These are phyloP conservation scores for Omphalotus olearius DNA, from an alignment of 1,284 basidiomycete genomes.

Conservation along the genomic window DNA sequence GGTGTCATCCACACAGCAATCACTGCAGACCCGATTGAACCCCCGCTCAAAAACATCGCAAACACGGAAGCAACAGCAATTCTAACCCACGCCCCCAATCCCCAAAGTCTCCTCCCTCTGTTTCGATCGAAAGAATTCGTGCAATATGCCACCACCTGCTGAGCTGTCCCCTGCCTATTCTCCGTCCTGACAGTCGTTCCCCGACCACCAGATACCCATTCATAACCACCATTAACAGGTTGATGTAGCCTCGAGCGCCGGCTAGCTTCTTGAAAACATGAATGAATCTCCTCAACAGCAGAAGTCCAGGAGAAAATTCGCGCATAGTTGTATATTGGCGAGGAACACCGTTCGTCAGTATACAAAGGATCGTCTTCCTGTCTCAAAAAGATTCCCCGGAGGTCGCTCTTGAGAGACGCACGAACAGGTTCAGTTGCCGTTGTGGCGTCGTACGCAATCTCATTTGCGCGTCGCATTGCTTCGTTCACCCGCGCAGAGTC, in stretches of 20 bases:
- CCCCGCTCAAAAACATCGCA: slow-evolving; percentile 20
- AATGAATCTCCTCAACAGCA: slow-evolving; percentile 18
- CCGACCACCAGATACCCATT: slow-evolving; percentile 9
- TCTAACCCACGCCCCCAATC: slow-evolving; percentile 16
- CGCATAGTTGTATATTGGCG: slow-evolving; percentile 24
- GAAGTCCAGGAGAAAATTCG: slow-evolving; percentile 20
- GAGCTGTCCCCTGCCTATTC: slow-evolving; percentile 16
- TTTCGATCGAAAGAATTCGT: slow-evolving; percentile 1
- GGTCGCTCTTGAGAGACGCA: slow-evolving; percentile 6
- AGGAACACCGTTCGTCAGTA: slow-evolving; percentile 17
- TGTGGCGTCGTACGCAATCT: slow-evolving; percentile 10
- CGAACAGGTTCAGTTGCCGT: slow-evolving; percentile 6
- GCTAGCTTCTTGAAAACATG: slow-evolving; percentile 17
- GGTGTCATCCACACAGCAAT: not conserved
- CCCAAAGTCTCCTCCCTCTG: not conserved
- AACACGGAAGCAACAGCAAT: slow-evolving; percentile 21
- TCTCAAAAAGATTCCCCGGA: slow-evolving; percentile 19
- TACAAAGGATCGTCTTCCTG: slow-evolving; percentile 3
- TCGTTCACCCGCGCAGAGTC: slow-evolving; percentile 20
- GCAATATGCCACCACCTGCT: slow-evolving; percentile 10
- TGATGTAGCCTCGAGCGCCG: slow-evolving; percentile 7
- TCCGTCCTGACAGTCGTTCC: slow-evolving; percentile 3
- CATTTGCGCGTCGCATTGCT: slow-evolving; percentile 22
- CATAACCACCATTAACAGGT: slow-evolving; percentile 9
- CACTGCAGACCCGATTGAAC: slow-evolving; percentile 19